Conservation (phyloP, 306 rosid species). For the Trichosanthes cucumerina region DNA sequence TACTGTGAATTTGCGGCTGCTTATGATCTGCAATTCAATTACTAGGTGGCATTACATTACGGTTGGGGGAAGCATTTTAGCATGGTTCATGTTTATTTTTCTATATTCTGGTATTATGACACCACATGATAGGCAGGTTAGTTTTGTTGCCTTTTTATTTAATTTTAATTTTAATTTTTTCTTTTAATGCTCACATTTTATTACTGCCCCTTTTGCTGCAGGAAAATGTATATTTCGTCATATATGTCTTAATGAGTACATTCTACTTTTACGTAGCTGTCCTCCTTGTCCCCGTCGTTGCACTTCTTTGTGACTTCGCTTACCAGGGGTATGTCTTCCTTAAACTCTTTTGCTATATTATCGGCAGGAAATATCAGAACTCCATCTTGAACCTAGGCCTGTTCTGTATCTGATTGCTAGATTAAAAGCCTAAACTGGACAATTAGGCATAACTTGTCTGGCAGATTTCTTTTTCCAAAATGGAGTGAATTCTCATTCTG, state of each 20-base stretch:
- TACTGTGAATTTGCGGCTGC: constrained; percentile 80
- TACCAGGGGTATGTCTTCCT: constrained; percentile 65
- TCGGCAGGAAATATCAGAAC: background rate
- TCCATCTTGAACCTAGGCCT: background rate
- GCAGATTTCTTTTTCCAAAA: background rate
- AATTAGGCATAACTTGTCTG: background rate
- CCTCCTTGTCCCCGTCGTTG: constrained; percentile 73
- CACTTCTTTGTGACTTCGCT: constrained; percentile 74
- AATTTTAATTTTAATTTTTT: background rate
- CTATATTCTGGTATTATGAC: constrained; percentile 59
- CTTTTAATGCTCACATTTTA: background rate
- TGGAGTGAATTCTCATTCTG: background rate
- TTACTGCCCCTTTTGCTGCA: constrained; percentile 28
- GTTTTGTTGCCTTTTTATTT: constrained; percentile 7
- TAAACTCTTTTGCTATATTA: background rate
- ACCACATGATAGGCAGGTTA: constrained; percentile 61
- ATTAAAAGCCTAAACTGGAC: background rate
- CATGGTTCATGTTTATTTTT: constrained; percentile 77
- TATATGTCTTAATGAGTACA: constrained; percentile 83
- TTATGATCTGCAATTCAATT: constrained; percentile 76
- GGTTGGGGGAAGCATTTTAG: constrained; percentile 89
- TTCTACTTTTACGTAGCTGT: constrained; percentile 63
- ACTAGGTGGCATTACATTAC: constrained; percentile 85
- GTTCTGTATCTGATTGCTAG: background rate
- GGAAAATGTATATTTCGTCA: constrained; percentile 76